phyloP scores from a whole-genome alignment of 2,329 filamentous ascomycete genomes.

The Dryadomyces sulphureus region DNA sequence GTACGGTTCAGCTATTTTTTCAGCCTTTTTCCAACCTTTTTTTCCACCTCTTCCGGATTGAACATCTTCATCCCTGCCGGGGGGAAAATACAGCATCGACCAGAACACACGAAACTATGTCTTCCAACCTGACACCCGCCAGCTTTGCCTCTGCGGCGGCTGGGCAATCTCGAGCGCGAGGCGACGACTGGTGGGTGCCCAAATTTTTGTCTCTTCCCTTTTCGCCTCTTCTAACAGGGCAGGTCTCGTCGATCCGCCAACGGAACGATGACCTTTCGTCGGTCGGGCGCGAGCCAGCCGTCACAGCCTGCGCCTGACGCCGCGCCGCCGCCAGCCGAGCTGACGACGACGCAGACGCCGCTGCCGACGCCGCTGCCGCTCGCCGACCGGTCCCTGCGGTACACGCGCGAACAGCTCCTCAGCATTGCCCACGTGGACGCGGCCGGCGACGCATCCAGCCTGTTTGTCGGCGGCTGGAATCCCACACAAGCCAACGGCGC shows the following conservation, averaged over 20 bases:
- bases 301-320: slow-evolving; percentile 10
- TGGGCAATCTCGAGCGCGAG: slow-evolving; percentile 53
- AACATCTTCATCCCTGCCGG: neutral
- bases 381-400: slow-evolving; percentile 40
- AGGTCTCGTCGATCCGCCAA: slow-evolving; percentile 47
- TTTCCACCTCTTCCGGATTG: slow-evolving; percentile 1
- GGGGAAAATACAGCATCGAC: slow-evolving; percentile 6
- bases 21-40: neutral
- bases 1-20: neutral
- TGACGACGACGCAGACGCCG: slow-evolving; percentile 15
- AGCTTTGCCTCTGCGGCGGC: slow-evolving; percentile 76
- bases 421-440: slow-evolving; percentile 47
- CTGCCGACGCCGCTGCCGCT: slow-evolving; percentile 24
- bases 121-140: slow-evolving; percentile 56
- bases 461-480: slow-evolving; percentile 69
- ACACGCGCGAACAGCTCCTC: slow-evolving; percentile 66
- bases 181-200: slow-evolving; percentile 14
- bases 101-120: slow-evolving; percentile 27
- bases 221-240: slow-evolving; percentile 1
- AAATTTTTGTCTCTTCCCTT: neutral
- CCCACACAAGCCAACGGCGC: slow-evolving; percentile 55
- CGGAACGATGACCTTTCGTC: slow-evolving; percentile 50
- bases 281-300: slow-evolving; percentile 35
- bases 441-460: slow-evolving; percentile 42
- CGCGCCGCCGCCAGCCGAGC: slow-evolving; percentile 10